Evolutionary conservation across 768 basidiomycete species (phyloP), one percentile per base, ranked within the genome.

Genomic region (Lactifluus subvellereus): DNA sequence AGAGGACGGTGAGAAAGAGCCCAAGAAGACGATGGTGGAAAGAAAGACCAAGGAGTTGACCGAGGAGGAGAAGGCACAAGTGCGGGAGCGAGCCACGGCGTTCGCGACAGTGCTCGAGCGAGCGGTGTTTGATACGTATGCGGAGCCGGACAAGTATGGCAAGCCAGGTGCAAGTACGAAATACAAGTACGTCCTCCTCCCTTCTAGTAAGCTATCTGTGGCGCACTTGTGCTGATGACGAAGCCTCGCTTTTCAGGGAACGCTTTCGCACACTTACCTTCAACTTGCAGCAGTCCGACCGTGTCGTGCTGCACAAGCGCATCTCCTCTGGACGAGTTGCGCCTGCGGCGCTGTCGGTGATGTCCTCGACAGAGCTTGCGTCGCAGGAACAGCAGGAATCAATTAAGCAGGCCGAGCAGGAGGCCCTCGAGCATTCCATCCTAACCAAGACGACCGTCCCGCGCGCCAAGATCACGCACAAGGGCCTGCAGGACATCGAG

Each of bases 401-500:
- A 57, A 94, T 93, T 71, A 88, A 85, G 71, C 82, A 83, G 53
- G 87, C 89, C 27, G 88, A 93, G 72, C 81, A 90, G 70, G 90
- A 91, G 75, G 84, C 90, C 1, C 76, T 96, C 69, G 87, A 85
- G 72, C 86, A 93, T 73, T 91, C 91, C 8, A 94, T 95, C 68
- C 76, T 94, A 63, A 82, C 84, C 71, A 89, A 87, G 74, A 78
- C 82, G 9, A 76, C 78, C 9, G 80, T 82, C 27, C 78, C 81
- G 38, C 80, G 83, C 40, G 89, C 92, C 38, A 95, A 94, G 74
- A 88, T 93, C 64, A 96, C 93, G 32, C 93, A 94, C 78, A 96
- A 96, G 75, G 93, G 93, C 57, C 75, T 94, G 65, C 87, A 94
- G 78, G 88, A 92, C 69, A 92, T 96, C 70, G 93, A 96, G 73